phyloP scores from a whole-genome alignment of 2,329 filamentous ascomycete species.

The Cercospora canescens region DNA sequence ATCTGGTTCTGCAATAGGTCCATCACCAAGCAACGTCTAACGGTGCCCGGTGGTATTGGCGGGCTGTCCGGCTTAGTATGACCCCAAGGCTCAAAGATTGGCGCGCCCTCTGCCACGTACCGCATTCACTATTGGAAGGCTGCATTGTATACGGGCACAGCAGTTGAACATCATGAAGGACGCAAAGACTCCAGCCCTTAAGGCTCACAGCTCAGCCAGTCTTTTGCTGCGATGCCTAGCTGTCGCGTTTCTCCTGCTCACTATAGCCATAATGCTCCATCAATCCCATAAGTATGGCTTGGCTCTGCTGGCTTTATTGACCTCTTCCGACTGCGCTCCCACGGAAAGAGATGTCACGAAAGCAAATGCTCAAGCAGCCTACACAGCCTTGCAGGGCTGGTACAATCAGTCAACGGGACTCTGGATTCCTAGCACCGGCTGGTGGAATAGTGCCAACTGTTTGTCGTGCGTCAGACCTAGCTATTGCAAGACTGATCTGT shows the following conservation, averaged over 20 bases:
- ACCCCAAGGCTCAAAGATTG: background rate
- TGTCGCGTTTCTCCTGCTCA: background rate
- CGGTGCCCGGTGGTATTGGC: background rate
- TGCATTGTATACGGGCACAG: background rate
- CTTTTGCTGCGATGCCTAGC: background rate
- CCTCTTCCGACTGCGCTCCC: constrained; percentile 8
- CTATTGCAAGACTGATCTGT: background rate
- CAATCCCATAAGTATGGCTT: constrained; percentile 1
- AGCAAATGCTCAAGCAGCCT: constrained; percentile 28
- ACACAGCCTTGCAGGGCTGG: constrained; percentile 30
- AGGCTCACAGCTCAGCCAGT: background rate
- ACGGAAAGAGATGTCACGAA: constrained; percentile 23
- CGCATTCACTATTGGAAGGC: background rate
- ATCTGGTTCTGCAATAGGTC: background rate
- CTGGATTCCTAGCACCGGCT: constrained; percentile 34
- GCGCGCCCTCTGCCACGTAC: background rate
- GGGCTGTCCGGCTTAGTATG: background rate
- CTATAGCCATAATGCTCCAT: constrained; percentile 5
- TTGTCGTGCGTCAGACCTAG: background rate
- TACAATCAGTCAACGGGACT: constrained; percentile 35
- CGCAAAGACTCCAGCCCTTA: background rate
- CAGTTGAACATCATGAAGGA: background rate
- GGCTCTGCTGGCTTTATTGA: constrained; percentile 7
- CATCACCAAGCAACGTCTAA: background rate
- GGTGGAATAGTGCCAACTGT: constrained; percentile 38